Percentiles rank a stretch among this genome's conserved stretches.
Evolutionary conservation across 2,329 filamentous ascomycete genomes (phyloP).

Genomic region (Hypomyces perniciosus): DNA sequence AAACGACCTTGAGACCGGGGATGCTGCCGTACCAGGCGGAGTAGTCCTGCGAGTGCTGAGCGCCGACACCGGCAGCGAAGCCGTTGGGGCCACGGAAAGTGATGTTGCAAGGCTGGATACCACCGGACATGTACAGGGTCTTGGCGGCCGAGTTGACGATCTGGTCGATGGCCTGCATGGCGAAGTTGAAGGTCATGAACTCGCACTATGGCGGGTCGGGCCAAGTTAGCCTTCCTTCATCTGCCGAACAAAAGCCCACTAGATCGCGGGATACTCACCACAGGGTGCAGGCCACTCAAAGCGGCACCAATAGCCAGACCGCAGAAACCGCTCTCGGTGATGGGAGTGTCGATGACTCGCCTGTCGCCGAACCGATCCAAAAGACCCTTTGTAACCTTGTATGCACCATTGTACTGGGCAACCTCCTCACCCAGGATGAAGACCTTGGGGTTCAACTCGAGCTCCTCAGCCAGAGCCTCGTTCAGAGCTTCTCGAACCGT

Average conservation of each 20-base stretch:
- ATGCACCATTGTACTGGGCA: slow-evolving; percentile 98
- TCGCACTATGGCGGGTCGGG: slow-evolving; percentile 60
- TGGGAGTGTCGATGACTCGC: slow-evolving; percentile 95
- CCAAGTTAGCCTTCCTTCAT: neutral
- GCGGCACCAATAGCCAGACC: slow-evolving; percentile 93
- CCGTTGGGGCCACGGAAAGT: slow-evolving; percentile 99
- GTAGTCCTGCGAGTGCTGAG: slow-evolving; percentile 99
- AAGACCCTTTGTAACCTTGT: slow-evolving; percentile 98
- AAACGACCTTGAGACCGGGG: slow-evolving; percentile 92
- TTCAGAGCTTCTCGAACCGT: slow-evolving; percentile 97
- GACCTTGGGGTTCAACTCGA: slow-evolving; percentile 89
- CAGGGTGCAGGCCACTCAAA: slow-evolving; percentile 85
- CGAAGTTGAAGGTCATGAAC: slow-evolving; percentile 99
- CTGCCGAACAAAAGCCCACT: neutral
- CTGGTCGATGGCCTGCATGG: slow-evolving; percentile 99
- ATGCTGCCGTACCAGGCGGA: slow-evolving; percentile 98
- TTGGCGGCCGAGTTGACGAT: slow-evolving; percentile 99
- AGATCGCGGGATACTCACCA: slow-evolving; percentile 55
- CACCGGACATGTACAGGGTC: slow-evolving; percentile 99
- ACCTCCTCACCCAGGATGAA: slow-evolving; percentile 97
- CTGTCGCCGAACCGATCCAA: slow-evolving; percentile 96
- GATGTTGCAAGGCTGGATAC: slow-evolving; percentile 99
- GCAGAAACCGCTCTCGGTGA: slow-evolving; percentile 93
- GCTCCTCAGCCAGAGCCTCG: slow-evolving; percentile 95
- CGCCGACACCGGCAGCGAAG: slow-evolving; percentile 90